Evolutionary conservation across 2,329 filamentous ascomycete genomes (phyloP).

Genomic region (Diaporthe humulicola): DNA sequence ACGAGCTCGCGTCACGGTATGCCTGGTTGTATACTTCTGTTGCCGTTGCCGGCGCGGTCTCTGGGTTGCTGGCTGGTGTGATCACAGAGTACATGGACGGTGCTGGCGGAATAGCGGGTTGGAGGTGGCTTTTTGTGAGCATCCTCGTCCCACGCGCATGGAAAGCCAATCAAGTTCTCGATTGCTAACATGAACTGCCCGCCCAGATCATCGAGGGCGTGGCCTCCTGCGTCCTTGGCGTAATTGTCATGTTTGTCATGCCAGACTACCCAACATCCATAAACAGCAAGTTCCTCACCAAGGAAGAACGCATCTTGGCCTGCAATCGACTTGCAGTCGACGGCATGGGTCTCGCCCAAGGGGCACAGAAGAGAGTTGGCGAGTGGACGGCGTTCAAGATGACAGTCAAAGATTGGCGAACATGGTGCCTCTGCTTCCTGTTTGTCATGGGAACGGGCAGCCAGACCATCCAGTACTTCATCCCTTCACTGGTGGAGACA

Average conservation of each 20-base stretch:
- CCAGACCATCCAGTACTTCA: slow-evolving; percentile 50
- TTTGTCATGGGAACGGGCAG: slow-evolving; percentile 47
- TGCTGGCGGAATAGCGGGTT: slow-evolving; percentile 43
- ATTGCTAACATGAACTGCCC: neutral
- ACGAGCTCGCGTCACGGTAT: slow-evolving; percentile 43
- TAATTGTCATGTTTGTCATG: slow-evolving; percentile 43
- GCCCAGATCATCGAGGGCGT: slow-evolving; percentile 40
- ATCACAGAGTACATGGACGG: slow-evolving; percentile 45
- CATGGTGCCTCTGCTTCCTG: slow-evolving; percentile 44
- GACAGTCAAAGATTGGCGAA: slow-evolving; percentile 43
- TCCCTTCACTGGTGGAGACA: slow-evolving; percentile 48
- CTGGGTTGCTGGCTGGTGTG: slow-evolving; percentile 24
- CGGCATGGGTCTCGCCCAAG: slow-evolving; percentile 43
- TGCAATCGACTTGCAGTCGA: slow-evolving; percentile 44
- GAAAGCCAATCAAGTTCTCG: accelerated
- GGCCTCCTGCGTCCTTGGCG: slow-evolving; percentile 33
- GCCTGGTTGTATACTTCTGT: slow-evolving; percentile 43
- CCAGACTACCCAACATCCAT: slow-evolving; percentile 42
- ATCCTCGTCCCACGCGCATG: neutral
- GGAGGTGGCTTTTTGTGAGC: slow-evolving; percentile 48
- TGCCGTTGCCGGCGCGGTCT: slow-evolving; percentile 43
- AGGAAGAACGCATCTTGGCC: slow-evolving; percentile 43
- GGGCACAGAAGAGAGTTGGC: slow-evolving; percentile 23
- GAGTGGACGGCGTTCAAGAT: slow-evolving; percentile 47
- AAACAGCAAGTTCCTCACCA: slow-evolving; percentile 41